Evolutionary conservation across 768 basidiomycete genomes (phyloP), one percentile per base, ranked within the genome.

Genomic region (Hericium coralloides): DNA sequence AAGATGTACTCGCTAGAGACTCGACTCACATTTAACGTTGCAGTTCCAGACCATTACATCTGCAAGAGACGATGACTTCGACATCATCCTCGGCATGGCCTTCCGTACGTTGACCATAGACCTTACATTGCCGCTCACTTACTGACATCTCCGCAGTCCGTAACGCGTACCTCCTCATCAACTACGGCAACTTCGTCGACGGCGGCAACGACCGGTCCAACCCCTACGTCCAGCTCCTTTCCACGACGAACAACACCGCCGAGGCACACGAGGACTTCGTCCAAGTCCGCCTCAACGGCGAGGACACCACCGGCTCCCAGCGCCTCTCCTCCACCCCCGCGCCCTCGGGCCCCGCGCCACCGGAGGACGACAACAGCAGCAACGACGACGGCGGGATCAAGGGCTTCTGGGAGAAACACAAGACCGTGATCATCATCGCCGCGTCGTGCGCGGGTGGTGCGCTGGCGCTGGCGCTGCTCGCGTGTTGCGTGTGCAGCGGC

Each of bases 71-170:
- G 72, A 77, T 26, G 73, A 67, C 26, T 88, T 76, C 59, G 86
- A 88, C 64, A 77, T 84, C 66, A 78, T 89, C 48, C 73, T 89
- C 48, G 87, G 87, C 55, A 88, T 88, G 84, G 76, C 80, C 9
- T 88, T 87, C 71, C 68, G 85, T 85, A 61, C 64, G 82, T 74
- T 7, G 23, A 0, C 45, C 49, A 43, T 38, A 52, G 17, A 25
- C 60, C 31, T 9, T 38, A 45, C 25, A 38, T 52, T 14, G 22
- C 22, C 26, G 9, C 45, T 52, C 41, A 23, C 6, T 49, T 36
- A 39, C 36, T 6, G 6, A 5, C 41, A 39, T 37, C 22, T 20
- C 22, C 39, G 22, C 63, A 87, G 85, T 87, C 55, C 80, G 84
- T 52, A 89, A 87, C 61, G 76, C 76, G 10, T 88, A 87, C 65